Base-by-base conservation (phyloP, 179 eudicot genomes). In the Actinidia polygama region DNA sequence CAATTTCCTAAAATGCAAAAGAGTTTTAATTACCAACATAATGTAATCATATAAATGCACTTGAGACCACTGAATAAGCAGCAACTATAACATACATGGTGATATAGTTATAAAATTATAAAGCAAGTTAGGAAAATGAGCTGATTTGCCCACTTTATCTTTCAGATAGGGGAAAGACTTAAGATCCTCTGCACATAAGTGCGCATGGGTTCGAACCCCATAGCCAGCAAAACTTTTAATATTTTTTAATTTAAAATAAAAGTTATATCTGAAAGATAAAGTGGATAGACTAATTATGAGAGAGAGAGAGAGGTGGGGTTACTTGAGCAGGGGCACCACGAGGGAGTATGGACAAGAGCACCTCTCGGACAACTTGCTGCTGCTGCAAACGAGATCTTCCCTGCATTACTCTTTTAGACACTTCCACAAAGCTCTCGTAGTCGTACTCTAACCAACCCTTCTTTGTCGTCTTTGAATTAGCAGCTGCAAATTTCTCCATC, bases 71-170 rank as follows among this genome's bases (percentile, higher is more conserved):
- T 3, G 50, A 2, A 15, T 0, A 23, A 54, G 0, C 11, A 24
- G 59, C 15, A 49, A 30, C 36, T 30, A 30, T 30, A 30, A 30
- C 36, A 30, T 30, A 30, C 36, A 30, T 30, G 36, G 36, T 30
- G 36, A 30, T 30, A 30, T 30, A 30, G 36, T 49, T 10, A 73
- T 4, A 5, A 5, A 23, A 10, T 10, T 18, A 73, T 12, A 49
- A 73, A 1, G 36, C 36, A 51, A 30, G 0, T 0, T 30, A 0
- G 0, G 3, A 16, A 19, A 30, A 58, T 0, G 0, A 18, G 95
- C 95, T 92, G 94, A 97, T 93, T 94, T 93, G 98, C 98, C 97
- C 95, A n/a, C n/a, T n/a, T n/a, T n/a, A n/a, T n/a, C n/a, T n/a
- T n/a, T n/a, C n/a, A n/a, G 95, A 94, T 95, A 86, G 95, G 98